These are phyloP conservation scores for Hordeum pubiflorum DNA, from an alignment of 202 grass and related monocot genomes.

Conservation along the genomic window DNA sequence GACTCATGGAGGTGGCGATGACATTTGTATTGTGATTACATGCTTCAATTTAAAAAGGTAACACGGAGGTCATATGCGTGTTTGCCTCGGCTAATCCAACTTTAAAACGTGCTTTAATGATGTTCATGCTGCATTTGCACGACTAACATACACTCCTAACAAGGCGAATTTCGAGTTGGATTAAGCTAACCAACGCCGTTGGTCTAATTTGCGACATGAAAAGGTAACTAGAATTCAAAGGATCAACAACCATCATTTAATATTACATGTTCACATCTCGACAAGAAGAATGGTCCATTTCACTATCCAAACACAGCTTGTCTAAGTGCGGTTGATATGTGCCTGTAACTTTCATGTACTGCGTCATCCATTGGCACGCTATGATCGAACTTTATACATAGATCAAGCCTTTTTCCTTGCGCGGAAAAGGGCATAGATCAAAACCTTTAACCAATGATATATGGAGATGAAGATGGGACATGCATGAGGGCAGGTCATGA, in stretches of 20 bases:
- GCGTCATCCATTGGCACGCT: neutral
- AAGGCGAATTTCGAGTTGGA: neutral
- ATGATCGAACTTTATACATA: neutral
- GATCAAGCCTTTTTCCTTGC: neutral
- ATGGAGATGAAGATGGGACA: neutral
- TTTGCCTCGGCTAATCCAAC: neutral
- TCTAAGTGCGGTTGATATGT: neutral
- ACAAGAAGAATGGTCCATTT: neutral
- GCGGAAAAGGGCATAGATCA: too few relatives aligned
- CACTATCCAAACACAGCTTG: neutral
- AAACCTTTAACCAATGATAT: neutral
- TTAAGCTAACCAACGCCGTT: neutral
- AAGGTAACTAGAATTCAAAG: neutral
- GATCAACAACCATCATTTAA: neutral
- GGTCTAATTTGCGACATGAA: neutral
- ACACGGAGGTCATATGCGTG: neutral
- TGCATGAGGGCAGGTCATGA: neutral
- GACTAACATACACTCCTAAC: neutral
- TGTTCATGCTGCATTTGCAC: neutral
- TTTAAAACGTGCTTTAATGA: neutral
- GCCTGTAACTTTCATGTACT: conserved; percentile 24
- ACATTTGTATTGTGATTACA: neutral
- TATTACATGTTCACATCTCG: neutral
- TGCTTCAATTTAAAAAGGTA: neutral
- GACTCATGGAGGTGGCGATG: neutral